Evolutionary conservation across 176 grass and related monocot species (phyloP).

Genomic region (Aegilops sharonensis): DNA sequence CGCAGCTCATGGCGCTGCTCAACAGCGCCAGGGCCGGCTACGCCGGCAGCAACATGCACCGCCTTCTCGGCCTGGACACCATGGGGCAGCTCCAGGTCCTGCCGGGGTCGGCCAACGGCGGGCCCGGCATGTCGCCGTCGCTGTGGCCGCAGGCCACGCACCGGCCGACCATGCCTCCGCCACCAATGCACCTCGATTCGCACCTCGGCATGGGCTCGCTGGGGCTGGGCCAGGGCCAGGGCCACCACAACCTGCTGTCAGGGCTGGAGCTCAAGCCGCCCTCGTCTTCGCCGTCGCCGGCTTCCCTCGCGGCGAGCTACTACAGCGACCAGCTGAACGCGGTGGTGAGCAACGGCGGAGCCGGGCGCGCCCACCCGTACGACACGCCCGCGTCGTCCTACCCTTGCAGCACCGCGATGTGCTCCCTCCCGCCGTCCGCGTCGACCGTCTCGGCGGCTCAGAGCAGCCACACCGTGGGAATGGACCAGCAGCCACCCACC

Average conservation of each 20-base stretch:
- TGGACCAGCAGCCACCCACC: conserved; percentile 37
- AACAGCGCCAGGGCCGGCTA: conserved; percentile 46
- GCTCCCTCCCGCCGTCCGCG: conserved; percentile 17
- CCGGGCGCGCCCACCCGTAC: conserved; percentile 19
- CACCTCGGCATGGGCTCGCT: conserved; percentile 43
- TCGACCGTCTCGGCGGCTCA: conserved; percentile 8
- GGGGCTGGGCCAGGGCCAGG: conserved; percentile 8
- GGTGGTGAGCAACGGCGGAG: conserved; percentile 40
- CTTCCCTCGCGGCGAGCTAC: conserved; percentile 30
- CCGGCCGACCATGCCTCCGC: conserved; percentile 2
- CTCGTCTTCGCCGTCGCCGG: not conserved
- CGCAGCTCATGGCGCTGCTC: conserved; percentile 62
- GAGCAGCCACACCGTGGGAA: conserved; percentile 17
- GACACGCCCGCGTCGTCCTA: conserved; percentile 17
- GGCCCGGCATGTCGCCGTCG: conserved; percentile 8
- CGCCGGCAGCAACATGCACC: conserved; percentile 37
- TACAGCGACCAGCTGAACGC: conserved; percentile 69
- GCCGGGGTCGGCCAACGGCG: conserved; percentile 24
- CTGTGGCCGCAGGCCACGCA: conserved; percentile 34
- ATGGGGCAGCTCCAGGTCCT: conserved; percentile 41
- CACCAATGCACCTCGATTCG: conserved; percentile 38
- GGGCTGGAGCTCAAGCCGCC: conserved; percentile 42
- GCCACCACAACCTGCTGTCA: conserved; percentile 44
- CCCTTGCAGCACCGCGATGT: conserved; percentile 29
- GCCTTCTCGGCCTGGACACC: conserved; percentile 42